These are phyloP conservation scores for Coprinellus micaceus DNA, from an alignment of 768 basidiomycete species.

Conservation along the genomic window DNA sequence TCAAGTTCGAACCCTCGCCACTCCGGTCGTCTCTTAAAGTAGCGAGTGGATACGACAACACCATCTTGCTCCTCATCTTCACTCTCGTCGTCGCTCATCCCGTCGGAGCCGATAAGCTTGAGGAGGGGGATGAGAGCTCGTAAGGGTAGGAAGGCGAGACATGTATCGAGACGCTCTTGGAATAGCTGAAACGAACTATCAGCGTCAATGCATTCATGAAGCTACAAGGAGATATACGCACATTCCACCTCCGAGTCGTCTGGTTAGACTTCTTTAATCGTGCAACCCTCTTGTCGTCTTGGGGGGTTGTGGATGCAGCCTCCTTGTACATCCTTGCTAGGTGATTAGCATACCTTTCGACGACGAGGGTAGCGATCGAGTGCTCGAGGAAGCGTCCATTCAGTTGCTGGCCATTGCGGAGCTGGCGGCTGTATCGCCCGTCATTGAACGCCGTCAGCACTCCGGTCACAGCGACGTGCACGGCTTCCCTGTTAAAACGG, in stretches of 20 bases:
- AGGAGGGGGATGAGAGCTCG: neutral
- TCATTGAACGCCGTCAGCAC: neutral
- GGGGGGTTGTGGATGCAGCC: too few species aligned
- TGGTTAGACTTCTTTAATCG: neutral
- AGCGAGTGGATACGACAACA: neutral
- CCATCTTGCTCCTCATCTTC: neutral
- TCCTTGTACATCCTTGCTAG: neutral
- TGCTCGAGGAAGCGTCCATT: neutral
- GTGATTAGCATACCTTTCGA: neutral
- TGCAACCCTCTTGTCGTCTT: neutral
- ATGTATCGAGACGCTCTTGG: neutral
- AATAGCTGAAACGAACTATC: neutral
- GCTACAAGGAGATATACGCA: neutral
- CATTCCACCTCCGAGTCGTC: neutral
- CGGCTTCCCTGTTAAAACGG: neutral
- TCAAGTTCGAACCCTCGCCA: neutral
- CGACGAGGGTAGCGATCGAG: neutral
- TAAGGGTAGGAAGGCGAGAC: neutral
- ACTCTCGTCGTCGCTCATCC: neutral
- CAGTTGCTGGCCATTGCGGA: neutral
- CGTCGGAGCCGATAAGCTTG: neutral
- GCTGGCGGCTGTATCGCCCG: neutral
- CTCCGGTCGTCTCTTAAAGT: neutral
- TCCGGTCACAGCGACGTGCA: neutral
- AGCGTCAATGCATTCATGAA: neutral